Base-by-base conservation (phyloP, 495 filamentous ascomycete genomes). In the Penicillium verhagenii region DNA sequence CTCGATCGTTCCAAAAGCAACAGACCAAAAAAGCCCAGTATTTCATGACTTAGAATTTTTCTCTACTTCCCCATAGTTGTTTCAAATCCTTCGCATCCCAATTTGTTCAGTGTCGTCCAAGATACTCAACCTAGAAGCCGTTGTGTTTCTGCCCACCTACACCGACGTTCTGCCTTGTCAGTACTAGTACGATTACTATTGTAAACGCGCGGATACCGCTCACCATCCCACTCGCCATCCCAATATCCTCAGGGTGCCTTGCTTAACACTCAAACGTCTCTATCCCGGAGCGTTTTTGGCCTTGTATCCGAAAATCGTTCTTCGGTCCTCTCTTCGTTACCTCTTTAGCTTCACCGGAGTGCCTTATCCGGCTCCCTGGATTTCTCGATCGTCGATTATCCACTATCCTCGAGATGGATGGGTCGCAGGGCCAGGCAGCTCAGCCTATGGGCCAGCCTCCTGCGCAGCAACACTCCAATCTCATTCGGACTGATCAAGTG, bases 401-500 rank as follows among this genome's bases (percentile, higher is more conserved):
- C 33, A 45, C 24, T 23, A 39, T 42, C 31, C 44, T 29, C 48
- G 51, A 50, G 10, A 74, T 76, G 72, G 72, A 76, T 9, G 68
- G 72, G 40, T 60, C 61, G 26, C 65, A 70, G 45, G 59, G 63
- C 49, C 63, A 69, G 33, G 48, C 60, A 8, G 64, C 65, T 40
- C 75, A 74, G 65, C 57, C 64, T 6, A 71, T 72, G 60, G 54
- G 60, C 44, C 64, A 67, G 20, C 63, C 68, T 8, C 61, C 60
- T 48, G 67, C 73, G 44, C 71, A 69, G 52, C 74, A 79, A 54
- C 72, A 76, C 39, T 72, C 74, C 6, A 76, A 77, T 45, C 62
- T 82, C 42, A 78, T 81, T 40, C 77, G 73, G 26, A 78, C 78
- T 25, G 79, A 82, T 19, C 74, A 80, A 45, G 77, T 82, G 9